Conservation (phyloP, 768 basidiomycete species). For the Favolaschia claudopus region DNA sequence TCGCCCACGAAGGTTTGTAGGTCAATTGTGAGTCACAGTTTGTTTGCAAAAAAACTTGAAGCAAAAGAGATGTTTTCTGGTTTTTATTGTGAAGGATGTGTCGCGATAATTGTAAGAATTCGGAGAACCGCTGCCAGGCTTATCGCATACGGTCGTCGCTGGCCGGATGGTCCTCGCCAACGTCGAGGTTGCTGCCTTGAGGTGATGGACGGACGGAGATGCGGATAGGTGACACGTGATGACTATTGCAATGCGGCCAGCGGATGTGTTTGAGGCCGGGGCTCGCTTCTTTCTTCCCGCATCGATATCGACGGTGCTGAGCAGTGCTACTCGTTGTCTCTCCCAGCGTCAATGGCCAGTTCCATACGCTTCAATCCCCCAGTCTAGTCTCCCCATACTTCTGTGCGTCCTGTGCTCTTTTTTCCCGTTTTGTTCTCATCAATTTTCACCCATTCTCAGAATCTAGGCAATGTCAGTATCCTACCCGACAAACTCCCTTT, state of each 20-base stretch:
- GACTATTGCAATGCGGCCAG: conserved; percentile 6
- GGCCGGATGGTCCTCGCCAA: too few relatives aligned
- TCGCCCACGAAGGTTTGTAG: not conserved
- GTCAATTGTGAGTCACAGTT: too few relatives aligned
- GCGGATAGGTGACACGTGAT: not conserved
- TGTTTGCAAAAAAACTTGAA: too few relatives aligned
- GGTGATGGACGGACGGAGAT: too few relatives aligned
- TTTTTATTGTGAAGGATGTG: too few relatives aligned
- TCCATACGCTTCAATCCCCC: not conserved
- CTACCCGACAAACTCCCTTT: not conserved
- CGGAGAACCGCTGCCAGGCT: too few relatives aligned
- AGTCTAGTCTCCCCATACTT: conserved; percentile 12
- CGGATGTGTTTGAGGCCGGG: not conserved
- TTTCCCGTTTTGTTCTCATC: conserved; percentile 6
- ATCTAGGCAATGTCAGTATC: conserved; percentile 21
- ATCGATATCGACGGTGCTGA: conserved; percentile 9
- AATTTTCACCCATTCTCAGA: not conserved
- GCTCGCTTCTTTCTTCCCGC: conserved; percentile 13
- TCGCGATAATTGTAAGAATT: too few relatives aligned
- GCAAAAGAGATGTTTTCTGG: too few relatives aligned
- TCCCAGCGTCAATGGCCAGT: conserved; percentile 13
- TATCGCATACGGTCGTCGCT: too few relatives aligned
- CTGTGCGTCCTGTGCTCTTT: conserved; percentile 1
- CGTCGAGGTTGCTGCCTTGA: too few relatives aligned
- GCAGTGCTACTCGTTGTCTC: not conserved